phyloP scores from a whole-genome alignment of 257 asterid species.

The Parsonsia alboflavescens region DNA sequence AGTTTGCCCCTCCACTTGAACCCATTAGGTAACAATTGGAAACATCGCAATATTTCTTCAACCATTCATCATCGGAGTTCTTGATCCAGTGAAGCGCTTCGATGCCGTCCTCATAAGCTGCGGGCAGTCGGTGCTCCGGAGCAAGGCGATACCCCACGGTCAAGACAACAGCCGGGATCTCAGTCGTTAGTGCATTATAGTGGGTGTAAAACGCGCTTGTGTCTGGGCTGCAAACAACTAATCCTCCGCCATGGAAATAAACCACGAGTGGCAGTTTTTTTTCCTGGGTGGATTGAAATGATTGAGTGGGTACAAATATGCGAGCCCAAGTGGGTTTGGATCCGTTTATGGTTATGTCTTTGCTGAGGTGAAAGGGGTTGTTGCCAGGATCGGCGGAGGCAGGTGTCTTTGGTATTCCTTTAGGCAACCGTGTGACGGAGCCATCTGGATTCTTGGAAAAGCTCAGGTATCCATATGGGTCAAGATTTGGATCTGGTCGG shows the following conservation, averaged over 20 bases:
- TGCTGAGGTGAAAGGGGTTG: conserved; percentile 6
- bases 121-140: conserved; percentile 26
- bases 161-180: background rate
- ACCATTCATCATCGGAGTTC: conserved; percentile 4
- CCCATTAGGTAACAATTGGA: conserved; percentile 7
- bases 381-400: conserved; percentile 1
- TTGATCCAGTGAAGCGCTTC: conserved; percentile 22
- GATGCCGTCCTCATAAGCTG: conserved; percentile 26
- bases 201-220: background rate
- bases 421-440: background rate
- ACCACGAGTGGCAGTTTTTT: background rate
- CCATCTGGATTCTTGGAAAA: background rate
- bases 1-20: background rate
- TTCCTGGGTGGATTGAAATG: background rate
- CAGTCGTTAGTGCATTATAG: background rate
- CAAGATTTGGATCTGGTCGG: too few relatives aligned
- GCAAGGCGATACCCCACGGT: conserved; percentile 1
- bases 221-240: background rate
- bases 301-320: background rate
- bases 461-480: background rate
- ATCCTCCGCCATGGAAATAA: conserved; percentile 12
- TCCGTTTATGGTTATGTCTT: conserved; percentile 9
- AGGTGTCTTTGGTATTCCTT: background rate
- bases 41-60: background rate
- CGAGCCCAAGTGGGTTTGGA: conserved; percentile 4